Conservation (phyloP, 2,329 filamentous ascomycete genomes). For the Claviceps paspali region DNA sequence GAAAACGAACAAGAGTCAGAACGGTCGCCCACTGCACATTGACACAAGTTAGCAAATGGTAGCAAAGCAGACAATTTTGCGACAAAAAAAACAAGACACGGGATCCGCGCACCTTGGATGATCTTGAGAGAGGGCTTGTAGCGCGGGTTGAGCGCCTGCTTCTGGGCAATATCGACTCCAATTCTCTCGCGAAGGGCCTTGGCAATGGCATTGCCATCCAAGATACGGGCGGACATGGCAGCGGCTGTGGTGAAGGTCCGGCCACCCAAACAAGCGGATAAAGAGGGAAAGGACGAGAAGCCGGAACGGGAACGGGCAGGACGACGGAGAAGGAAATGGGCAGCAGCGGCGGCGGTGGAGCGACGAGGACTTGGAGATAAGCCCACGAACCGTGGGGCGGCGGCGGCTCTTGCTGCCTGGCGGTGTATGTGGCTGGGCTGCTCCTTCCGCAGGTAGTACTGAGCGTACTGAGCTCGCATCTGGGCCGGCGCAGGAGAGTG, state of each 20-base stretch:
- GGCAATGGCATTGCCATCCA: conserved; percentile 92
- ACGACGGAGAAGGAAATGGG: background rate
- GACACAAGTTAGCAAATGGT: conserved; percentile 3
- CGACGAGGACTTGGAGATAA: background rate
- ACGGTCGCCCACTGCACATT: conserved; percentile 64
- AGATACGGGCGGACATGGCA: conserved; percentile 74
- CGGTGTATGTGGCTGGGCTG: too few relatives aligned
- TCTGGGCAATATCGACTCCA: conserved; percentile 63
- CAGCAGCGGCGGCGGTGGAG: background rate
- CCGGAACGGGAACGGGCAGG: conserved; percentile 1
- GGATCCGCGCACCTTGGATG: conserved; percentile 72
- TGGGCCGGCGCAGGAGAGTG: too few relatives aligned
- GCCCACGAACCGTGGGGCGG: background rate
- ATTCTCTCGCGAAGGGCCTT: conserved; percentile 77
- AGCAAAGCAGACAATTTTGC: conserved; percentile 4
- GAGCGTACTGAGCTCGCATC: too few relatives aligned
- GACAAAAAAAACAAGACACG: background rate
- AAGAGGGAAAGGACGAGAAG: background rate
- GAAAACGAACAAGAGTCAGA: conserved; percentile 62
- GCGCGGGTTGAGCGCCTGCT: conserved; percentile 68
- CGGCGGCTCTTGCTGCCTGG: background rate
- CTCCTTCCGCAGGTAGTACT: too few relatives aligned
- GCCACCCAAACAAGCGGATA: conserved; percentile 5
- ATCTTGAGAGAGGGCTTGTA: conserved; percentile 88
- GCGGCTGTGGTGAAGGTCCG: conserved; percentile 31